Conservation (phyloP, 2,329 filamentous ascomycete genomes). For the Cytospora piceae region DNA sequence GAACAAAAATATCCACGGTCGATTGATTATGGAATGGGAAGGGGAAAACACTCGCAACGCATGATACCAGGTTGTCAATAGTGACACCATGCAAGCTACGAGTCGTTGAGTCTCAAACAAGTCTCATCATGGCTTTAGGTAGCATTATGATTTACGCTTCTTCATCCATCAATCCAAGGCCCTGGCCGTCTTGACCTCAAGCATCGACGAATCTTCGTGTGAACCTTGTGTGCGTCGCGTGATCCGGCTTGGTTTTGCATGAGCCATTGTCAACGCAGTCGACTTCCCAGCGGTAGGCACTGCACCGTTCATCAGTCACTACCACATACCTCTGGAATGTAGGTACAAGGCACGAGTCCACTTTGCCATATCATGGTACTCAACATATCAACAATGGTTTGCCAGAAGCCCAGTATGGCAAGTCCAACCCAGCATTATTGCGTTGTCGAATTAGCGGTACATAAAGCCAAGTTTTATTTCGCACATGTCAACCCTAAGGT, state of each 20-base stretch:
- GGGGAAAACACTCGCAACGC: constrained; percentile 19
- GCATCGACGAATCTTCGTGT: neutral
- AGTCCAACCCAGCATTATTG: too few species aligned
- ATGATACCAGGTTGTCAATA: constrained; percentile 30
- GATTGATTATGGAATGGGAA: constrained; percentile 25
- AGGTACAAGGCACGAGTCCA: too few species aligned
- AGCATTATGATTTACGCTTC: constrained; percentile 29
- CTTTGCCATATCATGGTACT: too few species aligned
- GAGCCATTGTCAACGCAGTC: neutral
- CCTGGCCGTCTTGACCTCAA: constrained; percentile 21
- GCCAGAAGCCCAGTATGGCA: too few species aligned
- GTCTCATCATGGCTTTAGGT: constrained; percentile 21
- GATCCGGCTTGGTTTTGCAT: neutral
- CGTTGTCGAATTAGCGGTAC: too few species aligned
- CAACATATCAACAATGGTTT: too few species aligned
- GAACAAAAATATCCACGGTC: constrained; percentile 11
- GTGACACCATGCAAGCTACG: constrained; percentile 16
- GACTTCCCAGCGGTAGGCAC: too few species aligned
- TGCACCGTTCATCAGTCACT: too few species aligned
- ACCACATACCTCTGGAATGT: too few species aligned
- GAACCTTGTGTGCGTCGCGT: neutral
- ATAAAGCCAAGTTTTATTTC: neutral
- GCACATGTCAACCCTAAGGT: neutral
- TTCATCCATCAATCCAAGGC: constrained; percentile 28
- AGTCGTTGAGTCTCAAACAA: constrained; percentile 7